These are phyloP conservation scores for Fraxinus latifolia DNA, from an alignment of 305 asterid species.

Conservation along the genomic window DNA sequence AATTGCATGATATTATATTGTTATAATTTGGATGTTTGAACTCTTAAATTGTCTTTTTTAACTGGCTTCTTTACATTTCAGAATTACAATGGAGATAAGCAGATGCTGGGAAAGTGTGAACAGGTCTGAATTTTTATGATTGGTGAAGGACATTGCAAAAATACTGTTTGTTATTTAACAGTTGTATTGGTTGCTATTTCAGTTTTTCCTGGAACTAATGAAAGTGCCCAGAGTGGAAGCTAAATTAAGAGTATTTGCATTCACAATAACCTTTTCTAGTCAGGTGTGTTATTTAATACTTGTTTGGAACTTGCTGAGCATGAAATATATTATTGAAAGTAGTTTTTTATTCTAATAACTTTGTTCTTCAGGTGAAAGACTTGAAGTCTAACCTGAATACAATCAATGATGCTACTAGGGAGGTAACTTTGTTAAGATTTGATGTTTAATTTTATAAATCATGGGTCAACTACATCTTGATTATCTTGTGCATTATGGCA, in stretches of 20 bases:
- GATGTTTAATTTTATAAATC: constrained; percentile 19
- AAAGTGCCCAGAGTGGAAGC: constrained; percentile 97
- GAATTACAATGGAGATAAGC: constrained; percentile 88
- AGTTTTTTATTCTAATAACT: constrained; percentile 19
- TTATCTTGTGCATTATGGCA: constrained; percentile 32
- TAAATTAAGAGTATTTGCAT: constrained; percentile 94
- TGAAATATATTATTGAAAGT: constrained; percentile 21
- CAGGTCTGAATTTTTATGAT: constrained; percentile 54
- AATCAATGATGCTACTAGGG: constrained; percentile 79
- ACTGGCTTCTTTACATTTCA: constrained; percentile 38
- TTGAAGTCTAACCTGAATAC: constrained; percentile 66
- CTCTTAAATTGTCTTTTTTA: constrained; percentile 19
- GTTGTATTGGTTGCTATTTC: constrained; percentile 33
- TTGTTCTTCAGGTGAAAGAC: constrained; percentile 70
- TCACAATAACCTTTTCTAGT: constrained; percentile 75
- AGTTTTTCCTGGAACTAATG: constrained; percentile 98
- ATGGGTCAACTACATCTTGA: constrained; percentile 22
- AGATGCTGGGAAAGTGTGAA: constrained; percentile 97
- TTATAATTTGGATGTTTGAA: constrained; percentile 1
- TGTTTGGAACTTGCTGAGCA: constrained; percentile 14
- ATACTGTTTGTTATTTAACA: constrained; percentile 26
- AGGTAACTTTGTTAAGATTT: constrained; percentile 49
- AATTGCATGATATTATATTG: neutral
- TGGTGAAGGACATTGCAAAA: constrained; percentile 24
- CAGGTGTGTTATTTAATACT: constrained; percentile 57